These are phyloP conservation scores for Yarrowia divulgata DNA, from an alignment of 805 yeast species.

Conservation along the genomic window DNA sequence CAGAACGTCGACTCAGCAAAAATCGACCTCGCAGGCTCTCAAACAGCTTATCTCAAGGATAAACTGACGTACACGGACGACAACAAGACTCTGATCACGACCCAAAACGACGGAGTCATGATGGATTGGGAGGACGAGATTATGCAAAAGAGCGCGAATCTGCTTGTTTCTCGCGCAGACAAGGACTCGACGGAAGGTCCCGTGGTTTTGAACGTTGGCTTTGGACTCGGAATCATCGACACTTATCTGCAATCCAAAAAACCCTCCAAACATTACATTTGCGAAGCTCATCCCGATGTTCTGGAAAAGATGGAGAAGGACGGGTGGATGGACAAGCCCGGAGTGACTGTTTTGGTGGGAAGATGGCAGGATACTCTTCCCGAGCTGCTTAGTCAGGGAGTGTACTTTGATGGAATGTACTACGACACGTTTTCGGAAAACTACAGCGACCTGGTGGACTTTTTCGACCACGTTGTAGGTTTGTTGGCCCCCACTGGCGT, in stretches of 20 bases:
- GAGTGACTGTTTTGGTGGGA: conserved; percentile 82
- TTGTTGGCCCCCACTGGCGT: conserved; percentile 80
- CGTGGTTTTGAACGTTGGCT: conserved; percentile 80
- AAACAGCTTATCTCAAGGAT: conserved; percentile 67
- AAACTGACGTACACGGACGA: conserved; percentile 63
- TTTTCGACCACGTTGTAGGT: conserved; percentile 83
- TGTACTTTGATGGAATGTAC: conserved; percentile 88
- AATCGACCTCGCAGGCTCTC: conserved; percentile 52
- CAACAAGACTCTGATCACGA: conserved; percentile 73
- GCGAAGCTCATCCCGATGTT: conserved; percentile 96
- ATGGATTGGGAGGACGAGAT: conserved; percentile 93
- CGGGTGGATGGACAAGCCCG: conserved; percentile 82
- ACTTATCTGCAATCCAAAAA: conserved; percentile 65
- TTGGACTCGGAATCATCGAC: conserved; percentile 97
- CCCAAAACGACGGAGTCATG: conserved; percentile 90
- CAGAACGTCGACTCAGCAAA: conserved; percentile 7
- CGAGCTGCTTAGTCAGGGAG: conserved; percentile 65
- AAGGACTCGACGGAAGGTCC: conserved; percentile 51
- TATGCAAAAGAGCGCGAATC: conserved; percentile 80
- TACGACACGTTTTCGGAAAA: conserved; percentile 95
- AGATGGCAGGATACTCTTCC: conserved; percentile 90
- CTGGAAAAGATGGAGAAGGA: conserved; percentile 67
- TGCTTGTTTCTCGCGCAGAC: conserved; percentile 57
- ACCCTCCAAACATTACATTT: conserved; percentile 81
- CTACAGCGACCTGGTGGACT: conserved; percentile 84